Evolutionary conservation across 2,329 filamentous ascomycete species (phyloP), one percentile per base, ranked within the genome.

Genomic region (Ophiocordyceps sinensis): DNA sequence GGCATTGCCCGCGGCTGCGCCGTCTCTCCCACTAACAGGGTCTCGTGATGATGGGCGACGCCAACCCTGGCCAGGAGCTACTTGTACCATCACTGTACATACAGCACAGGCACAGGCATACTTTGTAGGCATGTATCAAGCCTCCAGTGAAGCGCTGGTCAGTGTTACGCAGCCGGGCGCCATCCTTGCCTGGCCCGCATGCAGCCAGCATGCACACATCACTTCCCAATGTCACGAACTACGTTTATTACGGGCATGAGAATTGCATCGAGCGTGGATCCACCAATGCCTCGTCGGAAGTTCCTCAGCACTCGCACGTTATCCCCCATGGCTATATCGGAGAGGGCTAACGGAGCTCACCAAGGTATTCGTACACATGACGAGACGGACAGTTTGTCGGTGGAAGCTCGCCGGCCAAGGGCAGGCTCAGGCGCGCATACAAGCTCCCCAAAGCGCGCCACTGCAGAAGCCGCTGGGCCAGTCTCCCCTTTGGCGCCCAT

Each of bases 201-300:
- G 45, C 47, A 47, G 42, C 41, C 43, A 43, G 40, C 37, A 41
- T 41, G 40, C 41, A 39, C 36, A 40, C 41, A 42, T 43, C 31
- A 43, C 42, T 42, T 32, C 38, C 23, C 30, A 44, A 34, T 42
- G 40, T 41, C 43, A 45, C 43, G 41, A 47, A 48, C 46, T 44
- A 39, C 23, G 41, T 36, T 42, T 35, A 19, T 42, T 42, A 31
- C 32, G 37, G 41, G 42, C 41, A 41, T 19, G 28, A 44, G 41
- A 44, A 42, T 39, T 46, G 35, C 44, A 32, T 43, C 32, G 21
- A 41, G 32, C 41, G 36, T 35, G 34, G 41, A 35, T 44, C 47
- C 42, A 45, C 45, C 40, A 30, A 39, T 37, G 43, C 14, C 39
- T 46, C 38, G 44, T 46, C 44, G 42, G 45, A 49, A 42, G 45